A percentile compares a stretch with the other conserved stretches of the same genome.
phyloP scores from a whole-genome alignment of 352 stramenopile species.

The Peronospora tabacina region DNA sequence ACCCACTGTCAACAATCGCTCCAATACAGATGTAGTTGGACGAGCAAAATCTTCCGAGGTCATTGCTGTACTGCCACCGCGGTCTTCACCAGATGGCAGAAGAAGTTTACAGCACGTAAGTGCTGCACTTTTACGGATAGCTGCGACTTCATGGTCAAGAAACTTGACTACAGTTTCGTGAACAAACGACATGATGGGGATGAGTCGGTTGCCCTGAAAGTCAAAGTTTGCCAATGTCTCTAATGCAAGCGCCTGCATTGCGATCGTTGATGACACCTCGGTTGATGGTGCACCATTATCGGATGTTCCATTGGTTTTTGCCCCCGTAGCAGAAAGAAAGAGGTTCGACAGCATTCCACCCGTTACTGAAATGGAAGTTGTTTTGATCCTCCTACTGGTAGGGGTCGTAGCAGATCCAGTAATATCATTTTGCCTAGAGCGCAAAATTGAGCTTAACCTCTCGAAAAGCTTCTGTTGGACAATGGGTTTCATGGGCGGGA shows the following conservation, averaged over 20 bases:
- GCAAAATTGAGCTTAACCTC: slow-evolving; percentile 67
- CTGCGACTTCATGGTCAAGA: slow-evolving; percentile 76
- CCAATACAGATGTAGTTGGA: slow-evolving; percentile 65
- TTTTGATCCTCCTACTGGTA: slow-evolving; percentile 58
- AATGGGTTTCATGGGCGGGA: slow-evolving; percentile 60
- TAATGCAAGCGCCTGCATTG: slow-evolving; percentile 76
- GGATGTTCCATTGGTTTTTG: slow-evolving; percentile 38
- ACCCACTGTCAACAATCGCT: slow-evolving; percentile 73
- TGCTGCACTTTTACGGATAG: slow-evolving; percentile 80
- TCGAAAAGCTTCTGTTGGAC: slow-evolving; percentile 84
- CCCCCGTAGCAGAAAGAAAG: slow-evolving; percentile 45
- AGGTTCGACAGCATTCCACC: slow-evolving; percentile 67
- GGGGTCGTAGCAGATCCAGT: slow-evolving; percentile 41
- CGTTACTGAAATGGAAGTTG: slow-evolving; percentile 63
- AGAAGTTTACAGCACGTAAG: slow-evolving; percentile 84
- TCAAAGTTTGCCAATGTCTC: slow-evolving; percentile 84
- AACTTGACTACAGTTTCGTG: slow-evolving; percentile 85
- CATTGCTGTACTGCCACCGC: slow-evolving; percentile 30
- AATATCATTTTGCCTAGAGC: slow-evolving; percentile 41
- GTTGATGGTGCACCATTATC: slow-evolving; percentile 35
- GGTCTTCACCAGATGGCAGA: slow-evolving; percentile 59
- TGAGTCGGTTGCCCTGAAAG: slow-evolving; percentile 77
- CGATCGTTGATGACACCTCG: slow-evolving; percentile 44
- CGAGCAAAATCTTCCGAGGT: slow-evolving; percentile 67
- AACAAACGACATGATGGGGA: slow-evolving; percentile 85